Percentiles rank a stretch among this genome's conserved stretches.
Conservation (phyloP, 306 rosid species). For the Prosopis cineraria region DNA sequence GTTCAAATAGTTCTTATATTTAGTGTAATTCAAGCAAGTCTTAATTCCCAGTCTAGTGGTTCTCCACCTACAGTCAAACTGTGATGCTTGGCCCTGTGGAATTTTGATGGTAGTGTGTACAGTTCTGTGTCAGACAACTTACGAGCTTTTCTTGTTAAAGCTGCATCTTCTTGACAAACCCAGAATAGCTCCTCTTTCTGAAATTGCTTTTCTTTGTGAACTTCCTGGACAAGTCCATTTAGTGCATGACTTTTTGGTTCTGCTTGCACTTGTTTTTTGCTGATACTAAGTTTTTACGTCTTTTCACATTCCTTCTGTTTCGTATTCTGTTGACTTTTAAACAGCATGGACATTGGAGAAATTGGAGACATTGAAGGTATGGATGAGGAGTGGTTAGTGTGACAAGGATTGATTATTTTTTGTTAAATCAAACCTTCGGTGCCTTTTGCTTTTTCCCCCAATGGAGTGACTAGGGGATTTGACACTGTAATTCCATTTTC, state of each 20-base stretch:
- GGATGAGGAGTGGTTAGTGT: slow-evolving; percentile 65
- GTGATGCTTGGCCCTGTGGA: slow-evolving; percentile 13
- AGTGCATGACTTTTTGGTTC: neutral
- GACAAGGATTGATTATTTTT: slow-evolving; percentile 46
- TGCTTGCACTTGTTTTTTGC: neutral
- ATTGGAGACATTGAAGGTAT: slow-evolving; percentile 68
- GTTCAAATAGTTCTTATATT: neutral
- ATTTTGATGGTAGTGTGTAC: slow-evolving; percentile 10
- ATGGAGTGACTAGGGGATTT: slow-evolving; percentile 26
- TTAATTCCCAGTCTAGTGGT: neutral
- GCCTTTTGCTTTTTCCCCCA: neutral
- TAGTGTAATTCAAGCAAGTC: neutral
- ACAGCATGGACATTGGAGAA: slow-evolving; percentile 70
- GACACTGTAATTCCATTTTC: neutral
- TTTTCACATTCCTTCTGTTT: neutral
- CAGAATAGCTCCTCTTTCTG: neutral
- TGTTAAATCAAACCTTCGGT: slow-evolving; percentile 47
- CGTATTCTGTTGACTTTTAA: neutral
- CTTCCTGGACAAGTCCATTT: neutral
- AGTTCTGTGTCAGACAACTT: slow-evolving; percentile 31
- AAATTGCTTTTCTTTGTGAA: neutral
- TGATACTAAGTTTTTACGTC: neutral
- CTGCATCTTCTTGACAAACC: slow-evolving; percentile 35
- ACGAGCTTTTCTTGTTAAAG: slow-evolving; percentile 20
- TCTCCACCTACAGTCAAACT: neutral